These are phyloP conservation scores for Coprinopsis sp. DNA, from an alignment of 768 basidiomycete genomes.

Conservation along the genomic window DNA sequence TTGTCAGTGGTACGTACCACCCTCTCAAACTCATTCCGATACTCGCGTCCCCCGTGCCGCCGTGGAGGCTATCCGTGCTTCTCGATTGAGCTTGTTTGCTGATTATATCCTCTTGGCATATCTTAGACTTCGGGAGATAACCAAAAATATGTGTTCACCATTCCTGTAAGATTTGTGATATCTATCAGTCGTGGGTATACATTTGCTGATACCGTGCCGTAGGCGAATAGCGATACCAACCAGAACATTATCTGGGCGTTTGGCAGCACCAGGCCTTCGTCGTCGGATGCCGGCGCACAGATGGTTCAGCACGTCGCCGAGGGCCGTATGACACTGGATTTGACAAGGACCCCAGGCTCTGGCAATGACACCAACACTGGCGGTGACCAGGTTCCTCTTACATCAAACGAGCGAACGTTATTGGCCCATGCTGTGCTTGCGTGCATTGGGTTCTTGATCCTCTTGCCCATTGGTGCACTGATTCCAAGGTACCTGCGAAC, in stretches of 20 bases:
- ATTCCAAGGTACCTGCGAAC: constrained; percentile 52
- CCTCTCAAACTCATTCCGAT: background rate
- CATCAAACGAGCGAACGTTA: constrained; percentile 44
- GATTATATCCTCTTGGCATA: constrained; percentile 8
- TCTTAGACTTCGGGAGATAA: constrained; percentile 36
- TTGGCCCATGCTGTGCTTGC: constrained; percentile 53
- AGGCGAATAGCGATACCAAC: constrained; percentile 39
- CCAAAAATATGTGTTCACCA: constrained; percentile 45
- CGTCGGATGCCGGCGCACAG: constrained; percentile 38
- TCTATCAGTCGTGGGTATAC: background rate
- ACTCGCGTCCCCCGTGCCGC: no score
- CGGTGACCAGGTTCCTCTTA: constrained; percentile 28
- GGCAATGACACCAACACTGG: constrained; percentile 12
- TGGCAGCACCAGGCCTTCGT: constrained; percentile 43
- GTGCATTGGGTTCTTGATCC: constrained; percentile 44
- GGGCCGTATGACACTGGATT: constrained; percentile 40
- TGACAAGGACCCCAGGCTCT: constrained; percentile 33
- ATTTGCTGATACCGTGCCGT: background rate
- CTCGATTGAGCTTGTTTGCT: background rate
- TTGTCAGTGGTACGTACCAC: constrained; percentile 34
- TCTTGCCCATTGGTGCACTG: constrained; percentile 50
- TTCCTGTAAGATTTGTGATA: constrained; percentile 38
- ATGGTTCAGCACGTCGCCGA: constrained; percentile 44
- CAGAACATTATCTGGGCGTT: constrained; percentile 59
- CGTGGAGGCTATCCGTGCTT: background rate